Conservation (phyloP, 495 filamentous ascomycete species). For the Friedmanniomyces endolithicus region DNA sequence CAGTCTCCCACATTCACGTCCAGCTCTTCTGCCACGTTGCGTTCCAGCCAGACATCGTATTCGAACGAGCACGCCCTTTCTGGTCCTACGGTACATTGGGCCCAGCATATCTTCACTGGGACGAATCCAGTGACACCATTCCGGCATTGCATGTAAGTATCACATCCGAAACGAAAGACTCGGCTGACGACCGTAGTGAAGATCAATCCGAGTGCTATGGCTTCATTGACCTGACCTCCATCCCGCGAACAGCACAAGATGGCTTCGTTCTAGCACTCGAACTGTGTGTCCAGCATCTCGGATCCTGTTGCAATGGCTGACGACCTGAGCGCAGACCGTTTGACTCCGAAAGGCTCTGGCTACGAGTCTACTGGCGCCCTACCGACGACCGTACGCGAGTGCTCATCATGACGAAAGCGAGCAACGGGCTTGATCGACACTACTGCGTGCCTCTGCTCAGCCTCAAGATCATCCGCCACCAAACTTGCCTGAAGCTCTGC, state of each 20-base stretch:
- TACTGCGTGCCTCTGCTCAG: constrained; percentile 41
- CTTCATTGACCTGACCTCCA: constrained; percentile 30
- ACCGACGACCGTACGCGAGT: constrained; percentile 46
- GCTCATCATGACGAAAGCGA: constrained; percentile 38
- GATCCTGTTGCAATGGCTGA: background rate
- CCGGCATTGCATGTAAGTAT: constrained; percentile 33
- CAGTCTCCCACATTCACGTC: constrained; percentile 25
- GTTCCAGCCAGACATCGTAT: constrained; percentile 22
- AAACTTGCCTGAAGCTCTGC: constrained; percentile 44
- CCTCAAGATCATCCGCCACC: constrained; percentile 41
- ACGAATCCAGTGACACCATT: constrained; percentile 33
- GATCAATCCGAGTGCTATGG: constrained; percentile 32
- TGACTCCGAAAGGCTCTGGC: constrained; percentile 38
- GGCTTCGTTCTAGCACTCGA: constrained; percentile 32
- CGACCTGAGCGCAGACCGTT: constrained; percentile 24
- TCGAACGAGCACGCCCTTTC: constrained; percentile 13
- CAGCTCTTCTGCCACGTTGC: constrained; percentile 15
- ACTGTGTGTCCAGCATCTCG: constrained; percentile 28
- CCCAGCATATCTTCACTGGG: constrained; percentile 37
- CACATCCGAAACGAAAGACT: background rate
- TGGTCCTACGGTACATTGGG: constrained; percentile 39
- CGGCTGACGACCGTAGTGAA: constrained; percentile 19
- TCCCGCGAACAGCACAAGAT: constrained; percentile 28
- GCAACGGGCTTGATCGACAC: constrained; percentile 28
- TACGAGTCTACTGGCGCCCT: constrained; percentile 45